Evolutionary conservation across 2,329 filamentous ascomycete genomes (phyloP).

Genomic region (Calonectria hawksworthii): DNA sequence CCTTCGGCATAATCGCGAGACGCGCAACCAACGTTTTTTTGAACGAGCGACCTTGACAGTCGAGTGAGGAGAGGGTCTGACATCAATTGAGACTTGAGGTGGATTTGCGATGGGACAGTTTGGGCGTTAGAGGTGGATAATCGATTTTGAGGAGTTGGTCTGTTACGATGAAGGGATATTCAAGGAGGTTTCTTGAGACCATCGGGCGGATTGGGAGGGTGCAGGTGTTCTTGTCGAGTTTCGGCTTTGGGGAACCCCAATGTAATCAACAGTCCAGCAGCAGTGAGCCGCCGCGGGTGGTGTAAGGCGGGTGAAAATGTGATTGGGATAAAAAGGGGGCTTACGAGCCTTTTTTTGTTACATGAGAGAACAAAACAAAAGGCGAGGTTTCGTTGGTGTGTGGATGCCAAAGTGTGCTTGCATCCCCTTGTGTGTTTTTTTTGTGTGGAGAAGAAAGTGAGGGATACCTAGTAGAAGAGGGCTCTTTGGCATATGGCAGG

Average conservation of each 20-base stretch:
- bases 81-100: background rate
- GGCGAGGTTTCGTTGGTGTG: background rate
- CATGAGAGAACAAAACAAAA: constrained; percentile 1
- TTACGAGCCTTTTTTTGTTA: background rate
- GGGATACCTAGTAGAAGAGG: background rate
- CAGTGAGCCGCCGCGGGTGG: constrained; percentile 1
- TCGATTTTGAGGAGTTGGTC: constrained; percentile 29
- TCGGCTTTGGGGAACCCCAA: constrained; percentile 12
- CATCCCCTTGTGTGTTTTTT: background rate
- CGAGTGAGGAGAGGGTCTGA: background rate
- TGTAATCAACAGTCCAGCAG: constrained; percentile 26
- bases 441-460: background rate
- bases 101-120: constrained; percentile 23
- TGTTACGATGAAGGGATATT: constrained; percentile 18
- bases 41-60: constrained; percentile 5
- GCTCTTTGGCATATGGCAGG: background rate
- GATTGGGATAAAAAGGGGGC: constrained; percentile 2
- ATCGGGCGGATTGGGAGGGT: constrained; percentile 18
- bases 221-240: constrained; percentile 26
- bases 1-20: constrained; percentile 38
- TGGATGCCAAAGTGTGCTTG: constrained; percentile 1
- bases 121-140: constrained; percentile 45
- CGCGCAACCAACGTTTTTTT: constrained; percentile 21
- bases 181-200: constrained; percentile 20
- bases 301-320: constrained; percentile 18